Percentiles rank a stretch among this genome's conserved stretches.
These are phyloP conservation scores for Diutina scorzettiae DNA, from an alignment of 1,139 yeast species.

Conservation along the genomic window DNA sequence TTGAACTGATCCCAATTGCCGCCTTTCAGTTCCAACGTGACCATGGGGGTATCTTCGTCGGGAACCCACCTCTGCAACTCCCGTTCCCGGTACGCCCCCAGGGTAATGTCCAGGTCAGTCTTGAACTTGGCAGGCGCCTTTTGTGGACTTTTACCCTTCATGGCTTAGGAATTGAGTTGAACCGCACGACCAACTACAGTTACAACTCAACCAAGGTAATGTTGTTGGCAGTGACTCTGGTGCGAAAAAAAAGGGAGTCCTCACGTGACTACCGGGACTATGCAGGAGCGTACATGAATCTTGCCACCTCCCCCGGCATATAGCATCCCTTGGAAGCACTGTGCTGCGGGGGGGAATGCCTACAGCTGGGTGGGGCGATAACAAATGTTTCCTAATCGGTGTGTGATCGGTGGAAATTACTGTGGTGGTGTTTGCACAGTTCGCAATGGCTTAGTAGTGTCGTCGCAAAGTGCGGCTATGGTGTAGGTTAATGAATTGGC, in stretches of 20 bases:
- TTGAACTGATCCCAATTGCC: slow-evolving; percentile 84
- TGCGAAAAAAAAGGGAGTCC: neutral
- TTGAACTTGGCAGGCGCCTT: slow-evolving; percentile 32
- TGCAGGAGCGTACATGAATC: too few species aligned
- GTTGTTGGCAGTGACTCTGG: neutral
- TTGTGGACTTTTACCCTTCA: slow-evolving; percentile 6
- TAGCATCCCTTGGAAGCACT: too few species aligned
- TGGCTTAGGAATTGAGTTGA: neutral
- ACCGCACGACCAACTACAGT: neutral
- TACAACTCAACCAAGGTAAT: neutral
- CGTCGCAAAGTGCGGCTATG: too few species aligned
- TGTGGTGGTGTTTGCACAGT: too few species aligned
- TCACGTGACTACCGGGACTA: too few species aligned
- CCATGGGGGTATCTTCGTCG: slow-evolving; percentile 30
- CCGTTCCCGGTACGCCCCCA: slow-evolving; percentile 38
- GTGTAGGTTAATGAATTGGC: too few species aligned
- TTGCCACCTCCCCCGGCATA: too few species aligned
- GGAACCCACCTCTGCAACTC: slow-evolving; percentile 85
- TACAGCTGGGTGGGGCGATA: too few species aligned
- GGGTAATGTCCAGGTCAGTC: slow-evolving; percentile 68
- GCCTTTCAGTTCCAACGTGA: slow-evolving; percentile 30
- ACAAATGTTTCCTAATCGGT: too few species aligned
- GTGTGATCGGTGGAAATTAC: too few species aligned
- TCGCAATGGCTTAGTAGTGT: too few species aligned
- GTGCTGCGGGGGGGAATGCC: too few species aligned